phyloP scores from a whole-genome alignment of 805 yeast species.

The Metschnikowia koreensis region DNA sequence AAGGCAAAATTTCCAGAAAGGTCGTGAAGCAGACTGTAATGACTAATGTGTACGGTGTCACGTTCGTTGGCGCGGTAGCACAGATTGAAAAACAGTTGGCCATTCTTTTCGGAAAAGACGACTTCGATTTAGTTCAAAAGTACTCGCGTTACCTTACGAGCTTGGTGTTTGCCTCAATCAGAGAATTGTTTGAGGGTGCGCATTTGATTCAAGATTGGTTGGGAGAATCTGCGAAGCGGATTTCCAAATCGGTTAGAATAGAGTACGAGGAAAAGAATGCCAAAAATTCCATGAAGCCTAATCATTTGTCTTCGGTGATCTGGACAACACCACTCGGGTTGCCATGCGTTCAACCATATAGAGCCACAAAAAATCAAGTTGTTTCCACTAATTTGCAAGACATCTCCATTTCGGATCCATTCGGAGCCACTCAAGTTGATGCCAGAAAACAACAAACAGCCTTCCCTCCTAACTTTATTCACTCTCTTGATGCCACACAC shows the following conservation, averaged over 20 bases:
- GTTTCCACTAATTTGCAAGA: slow-evolving; percentile 84
- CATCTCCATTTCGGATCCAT: slow-evolving; percentile 87
- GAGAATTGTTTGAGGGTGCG: slow-evolving; percentile 87
- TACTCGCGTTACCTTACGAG: slow-evolving; percentile 61
- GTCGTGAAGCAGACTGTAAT: slow-evolving; percentile 95
- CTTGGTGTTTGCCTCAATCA: slow-evolving; percentile 77
- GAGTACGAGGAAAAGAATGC: slow-evolving; percentile 48
- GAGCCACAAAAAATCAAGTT: slow-evolving; percentile 62
- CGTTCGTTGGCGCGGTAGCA: slow-evolving; percentile 86
- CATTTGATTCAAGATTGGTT: slow-evolving; percentile 97
- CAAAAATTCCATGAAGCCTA: slow-evolving; percentile 47
- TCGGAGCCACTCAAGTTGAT: slow-evolving; percentile 75
- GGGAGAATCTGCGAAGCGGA: slow-evolving; percentile 77
- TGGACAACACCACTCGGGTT: slow-evolving; percentile 97
- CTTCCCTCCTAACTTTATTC: slow-evolving; percentile 93
- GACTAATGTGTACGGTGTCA: slow-evolving; percentile 98
- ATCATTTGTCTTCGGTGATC: slow-evolving; percentile 80
- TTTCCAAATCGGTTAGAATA: slow-evolving; percentile 72
- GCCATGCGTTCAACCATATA: slow-evolving; percentile 96
- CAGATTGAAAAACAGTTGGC: slow-evolving; percentile 81
- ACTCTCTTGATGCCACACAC: slow-evolving; percentile 94
- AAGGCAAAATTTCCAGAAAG: slow-evolving; percentile 72
- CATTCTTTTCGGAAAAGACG: slow-evolving; percentile 51
- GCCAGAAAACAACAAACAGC: slow-evolving; percentile 88
- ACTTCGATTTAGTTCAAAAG: slow-evolving; percentile 23